Evolutionary conservation across 2,329 filamentous ascomycete species (phyloP), one percentile per base, ranked within the genome.

Genomic region (Penicillium sp.): DNA sequence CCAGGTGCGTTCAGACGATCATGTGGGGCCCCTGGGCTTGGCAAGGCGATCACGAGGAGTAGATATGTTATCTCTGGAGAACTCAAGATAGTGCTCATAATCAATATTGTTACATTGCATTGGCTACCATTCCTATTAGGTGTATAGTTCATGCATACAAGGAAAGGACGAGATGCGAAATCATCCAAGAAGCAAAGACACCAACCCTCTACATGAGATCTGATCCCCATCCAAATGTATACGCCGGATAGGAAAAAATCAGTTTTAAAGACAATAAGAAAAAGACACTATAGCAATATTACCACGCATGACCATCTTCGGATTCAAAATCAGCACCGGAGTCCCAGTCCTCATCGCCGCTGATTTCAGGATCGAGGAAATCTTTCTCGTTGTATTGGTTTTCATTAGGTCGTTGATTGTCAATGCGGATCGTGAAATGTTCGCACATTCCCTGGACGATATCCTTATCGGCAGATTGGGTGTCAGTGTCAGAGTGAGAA

Each of bases 341-440:
- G 31, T 33, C 78, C 84, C 85, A 88, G 59, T 87, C 85, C 57
- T 85, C 84, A 64, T 88, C 85, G 4, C 81, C 84, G 66, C 83
- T 86, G 1, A 75, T 71, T 65, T 87, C 85, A 22, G 79, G 80
- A 61, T 87, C 84, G 2, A 86, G 75, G 60, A 88, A 87, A 62
- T 88, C 83, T 29, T 75, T 77, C 61, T 86, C 85, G 26, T 79
- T 81, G 64, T 80, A 84, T 45, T 85, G 81, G 44, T 80, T 78
- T 56, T 87, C 84, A 4, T 80, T 78, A 1, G 85, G 85, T 7
- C 85, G 80, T 61, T 83, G 80, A 63, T 87, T 87, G 65, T 87
- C 85, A 52, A 88, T 85, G 26, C 80, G 78, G 50, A 88, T 79
- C 44, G 81, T 78, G 11, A 88, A 84, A 10, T 81, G 73, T 52